phyloP scores from a whole-genome alignment of 805 yeast species.

The Teunomyces barrocoloradensis region DNA sequence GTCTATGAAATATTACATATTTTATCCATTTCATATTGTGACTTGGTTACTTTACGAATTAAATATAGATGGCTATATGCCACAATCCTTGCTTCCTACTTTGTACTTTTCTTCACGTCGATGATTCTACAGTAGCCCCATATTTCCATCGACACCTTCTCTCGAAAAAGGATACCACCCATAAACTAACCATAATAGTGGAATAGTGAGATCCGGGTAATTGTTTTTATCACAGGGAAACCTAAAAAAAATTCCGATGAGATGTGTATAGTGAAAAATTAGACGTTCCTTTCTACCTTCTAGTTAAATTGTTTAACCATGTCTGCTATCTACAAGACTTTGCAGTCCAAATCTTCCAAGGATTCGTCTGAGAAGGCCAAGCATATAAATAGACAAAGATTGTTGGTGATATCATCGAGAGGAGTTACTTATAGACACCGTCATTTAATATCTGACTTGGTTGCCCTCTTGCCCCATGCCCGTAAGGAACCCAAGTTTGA shows the following conservation, averaged over 20 bases:
- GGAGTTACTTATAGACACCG: slow-evolving; percentile 96
- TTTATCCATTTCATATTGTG: neutral
- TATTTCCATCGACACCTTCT: no score
- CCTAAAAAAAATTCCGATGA: slow-evolving; percentile 1
- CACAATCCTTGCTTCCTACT: neutral
- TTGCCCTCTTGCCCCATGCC: slow-evolving; percentile 83
- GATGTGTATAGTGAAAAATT: slow-evolving; percentile 4
- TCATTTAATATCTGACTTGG: slow-evolving; percentile 81
- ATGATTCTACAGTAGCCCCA: neutral
- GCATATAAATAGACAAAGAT: slow-evolving; percentile 83
- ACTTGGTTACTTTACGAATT: neutral
- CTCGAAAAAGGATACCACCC: no score
- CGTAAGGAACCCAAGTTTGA: slow-evolving; percentile 96
- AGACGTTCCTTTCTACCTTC: neutral
- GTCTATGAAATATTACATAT: slow-evolving; percentile 1
- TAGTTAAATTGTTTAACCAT: slow-evolving; percentile 14
- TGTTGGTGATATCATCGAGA: slow-evolving; percentile 85
- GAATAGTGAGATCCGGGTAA: slow-evolving; percentile 1
- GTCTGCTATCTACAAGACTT: slow-evolving; percentile 48
- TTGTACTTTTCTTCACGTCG: neutral
- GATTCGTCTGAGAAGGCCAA: slow-evolving; percentile 47
- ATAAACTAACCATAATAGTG: no score
- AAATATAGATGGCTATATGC: slow-evolving; percentile 5
- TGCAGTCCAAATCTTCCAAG: slow-evolving; percentile 46
- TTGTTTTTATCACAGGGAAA: neutral